Evolutionary conservation across 1,284 basidiomycete species (phyloP).

Genomic region (Rugosomyces carneus): DNA sequence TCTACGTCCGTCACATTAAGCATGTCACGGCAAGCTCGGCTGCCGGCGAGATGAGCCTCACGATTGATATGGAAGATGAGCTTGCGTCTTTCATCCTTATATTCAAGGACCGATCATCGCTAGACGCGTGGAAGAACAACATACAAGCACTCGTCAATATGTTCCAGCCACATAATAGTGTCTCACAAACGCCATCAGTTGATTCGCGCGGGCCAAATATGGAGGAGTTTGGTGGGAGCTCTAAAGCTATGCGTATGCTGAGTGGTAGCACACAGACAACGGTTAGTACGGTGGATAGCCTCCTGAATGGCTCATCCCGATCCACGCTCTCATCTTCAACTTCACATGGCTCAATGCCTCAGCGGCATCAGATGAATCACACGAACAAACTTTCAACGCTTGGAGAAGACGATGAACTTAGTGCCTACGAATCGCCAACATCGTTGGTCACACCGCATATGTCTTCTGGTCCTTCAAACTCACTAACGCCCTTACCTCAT

Average conservation of each 20-base stretch:
- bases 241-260: constrained; percentile 71
- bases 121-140: constrained; percentile 83
- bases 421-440: constrained; percentile 48
- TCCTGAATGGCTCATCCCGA: constrained; percentile 59
- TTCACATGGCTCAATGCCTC: constrained; percentile 49
- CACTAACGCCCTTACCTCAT: constrained; percentile 73
- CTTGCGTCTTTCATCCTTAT: constrained; percentile 92
- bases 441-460: constrained; percentile 68
- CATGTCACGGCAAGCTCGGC: constrained; percentile 76
- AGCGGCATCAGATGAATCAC: constrained; percentile 28
- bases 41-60: constrained; percentile 79
- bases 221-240: constrained; percentile 71
- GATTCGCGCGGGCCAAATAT: constrained; percentile 44
- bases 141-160: constrained; percentile 69
- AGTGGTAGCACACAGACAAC: constrained; percentile 69
- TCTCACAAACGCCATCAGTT: constrained; percentile 27
- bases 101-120: constrained; percentile 84
- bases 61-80: constrained; percentile 95
- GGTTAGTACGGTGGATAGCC: constrained; percentile 63
- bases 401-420: constrained; percentile 63
- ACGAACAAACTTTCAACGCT: constrained; percentile 55
- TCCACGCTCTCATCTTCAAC: constrained; percentile 67
- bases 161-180: constrained; percentile 48
- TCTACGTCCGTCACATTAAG: constrained; percentile 91
- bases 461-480: constrained; percentile 72